A percentile compares a stretch with the other conserved stretches of the same genome.
Evolutionary conservation across 2,329 filamentous ascomycete species (phyloP).

Genomic region (Karstenula rhodostoma): DNA sequence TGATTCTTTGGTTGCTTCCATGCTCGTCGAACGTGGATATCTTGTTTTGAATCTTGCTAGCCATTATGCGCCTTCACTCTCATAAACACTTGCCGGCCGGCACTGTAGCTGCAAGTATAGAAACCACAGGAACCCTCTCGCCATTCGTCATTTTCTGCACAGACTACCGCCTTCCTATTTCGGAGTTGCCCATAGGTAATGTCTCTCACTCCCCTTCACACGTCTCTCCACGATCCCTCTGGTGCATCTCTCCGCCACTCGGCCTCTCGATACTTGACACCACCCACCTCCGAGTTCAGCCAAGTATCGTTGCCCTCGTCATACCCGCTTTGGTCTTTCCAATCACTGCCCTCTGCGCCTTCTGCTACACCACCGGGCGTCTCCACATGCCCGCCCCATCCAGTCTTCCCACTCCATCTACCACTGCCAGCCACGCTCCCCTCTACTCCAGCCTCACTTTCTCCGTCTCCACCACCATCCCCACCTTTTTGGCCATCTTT

Average conservation of each 20-base stretch:
- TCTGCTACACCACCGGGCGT: background rate
- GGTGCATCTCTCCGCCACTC: slow-evolving; percentile 9
- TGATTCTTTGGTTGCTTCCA: slow-evolving; percentile 16
- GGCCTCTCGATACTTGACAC: slow-evolving; percentile 26
- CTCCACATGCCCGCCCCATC: slow-evolving; percentile 2
- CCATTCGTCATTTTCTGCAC: no score
- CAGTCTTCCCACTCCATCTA: slow-evolving; percentile 6
- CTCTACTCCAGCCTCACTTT: background rate
- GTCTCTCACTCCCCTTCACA: slow-evolving; percentile 5
- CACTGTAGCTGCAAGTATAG: background rate
- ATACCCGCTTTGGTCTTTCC: slow-evolving; percentile 26
- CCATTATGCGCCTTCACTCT: background rate
- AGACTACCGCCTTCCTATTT: background rate
- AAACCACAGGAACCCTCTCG: background rate
- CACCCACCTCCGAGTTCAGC: slow-evolving; percentile 31
- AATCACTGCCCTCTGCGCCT: background rate
- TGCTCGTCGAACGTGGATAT: background rate
- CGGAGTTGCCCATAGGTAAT: background rate
- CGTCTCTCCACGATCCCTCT: slow-evolving; percentile 13
- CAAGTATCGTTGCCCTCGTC: slow-evolving; percentile 34
- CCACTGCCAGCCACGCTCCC: slow-evolving; percentile 6
- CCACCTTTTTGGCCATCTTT: background rate
- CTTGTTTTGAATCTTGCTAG: background rate
- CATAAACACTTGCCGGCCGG: background rate
- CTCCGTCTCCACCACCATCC: background rate